Evolutionary conservation across 192 early-diverging fungal species (phyloP).

Genomic region (Chytriomyces confervae): DNA sequence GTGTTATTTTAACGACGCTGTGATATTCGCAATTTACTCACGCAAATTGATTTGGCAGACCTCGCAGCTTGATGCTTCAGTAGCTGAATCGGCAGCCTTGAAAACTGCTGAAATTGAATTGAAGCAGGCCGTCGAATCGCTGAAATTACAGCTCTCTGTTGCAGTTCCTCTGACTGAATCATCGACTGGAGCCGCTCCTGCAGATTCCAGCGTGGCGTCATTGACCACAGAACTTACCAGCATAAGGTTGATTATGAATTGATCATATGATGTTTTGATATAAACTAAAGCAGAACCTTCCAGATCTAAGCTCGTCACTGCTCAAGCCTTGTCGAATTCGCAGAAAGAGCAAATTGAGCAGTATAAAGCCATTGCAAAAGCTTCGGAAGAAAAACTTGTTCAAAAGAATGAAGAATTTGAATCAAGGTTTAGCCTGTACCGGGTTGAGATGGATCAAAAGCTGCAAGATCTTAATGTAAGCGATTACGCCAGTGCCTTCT

Average conservation of each 20-base stretch:
- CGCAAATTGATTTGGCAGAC: neutral
- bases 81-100: neutral
- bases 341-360: slow-evolving; percentile 59
- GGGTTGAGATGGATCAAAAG: slow-evolving; percentile 54
- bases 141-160: slow-evolving; percentile 30
- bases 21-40: neutral
- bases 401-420: slow-evolving; percentile 55
- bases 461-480: slow-evolving; percentile 26
- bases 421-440: slow-evolving; percentile 69
- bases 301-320: slow-evolving; percentile 22
- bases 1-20: too few relatives aligned
- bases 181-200: neutral
- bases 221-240: slow-evolving; percentile 24
- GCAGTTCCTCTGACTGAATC: too few relatives aligned
- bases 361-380: slow-evolving; percentile 64
- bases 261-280: neutral
- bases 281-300: neutral
- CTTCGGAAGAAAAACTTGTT: slow-evolving; percentile 57
- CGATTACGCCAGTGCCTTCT: neutral
- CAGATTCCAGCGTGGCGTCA: slow-evolving; percentile 9
- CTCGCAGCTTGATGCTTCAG: slow-evolving; percentile 3
- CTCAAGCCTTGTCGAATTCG: slow-evolving; percentile 60
- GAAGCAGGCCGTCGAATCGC: slow-evolving; percentile 6
- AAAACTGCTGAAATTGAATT: slow-evolving; percentile 2
- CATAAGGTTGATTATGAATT: slow-evolving; percentile 40